Conservation (phyloP, 1,284 basidiomycete species). For the Fomitopsis palustris region DNA sequence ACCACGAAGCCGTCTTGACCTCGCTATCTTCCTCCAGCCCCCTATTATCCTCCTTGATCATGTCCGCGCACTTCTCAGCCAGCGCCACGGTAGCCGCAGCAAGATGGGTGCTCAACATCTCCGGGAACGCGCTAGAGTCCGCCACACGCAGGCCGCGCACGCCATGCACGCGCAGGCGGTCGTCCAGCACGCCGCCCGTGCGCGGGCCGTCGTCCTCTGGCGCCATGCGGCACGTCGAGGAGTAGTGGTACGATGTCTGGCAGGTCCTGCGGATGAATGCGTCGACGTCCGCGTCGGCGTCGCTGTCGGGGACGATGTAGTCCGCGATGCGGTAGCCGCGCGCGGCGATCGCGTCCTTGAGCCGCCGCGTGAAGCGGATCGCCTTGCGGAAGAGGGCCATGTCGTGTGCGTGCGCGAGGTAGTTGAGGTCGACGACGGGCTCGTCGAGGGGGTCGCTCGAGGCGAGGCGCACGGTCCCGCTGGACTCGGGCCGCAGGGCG, state of each 20-base stretch:
- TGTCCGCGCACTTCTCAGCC: background rate
- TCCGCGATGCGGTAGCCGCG: constrained; percentile 29
- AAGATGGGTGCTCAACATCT: constrained; percentile 22
- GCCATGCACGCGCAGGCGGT: constrained; percentile 47
- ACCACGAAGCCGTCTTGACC: too few relatives aligned
- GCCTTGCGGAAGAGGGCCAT: constrained; percentile 18
- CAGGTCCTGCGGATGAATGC: constrained; percentile 22
- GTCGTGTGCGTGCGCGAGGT: constrained; percentile 8
- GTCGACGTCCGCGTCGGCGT: constrained; percentile 23
- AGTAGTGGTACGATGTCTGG: constrained; percentile 33
- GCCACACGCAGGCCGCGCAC: constrained; percentile 35
- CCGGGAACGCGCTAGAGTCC: constrained; percentile 39
- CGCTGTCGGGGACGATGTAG: constrained; percentile 25
- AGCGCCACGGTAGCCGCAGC: background rate
- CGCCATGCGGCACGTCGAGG: constrained; percentile 38
- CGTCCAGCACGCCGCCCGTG: constrained; percentile 33
- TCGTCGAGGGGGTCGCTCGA: constrained; percentile 29
- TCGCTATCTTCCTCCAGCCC: too few relatives aligned
- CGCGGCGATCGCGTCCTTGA: constrained; percentile 23
- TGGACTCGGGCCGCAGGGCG: constrained; percentile 29
- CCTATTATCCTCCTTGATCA: constrained; percentile 4
- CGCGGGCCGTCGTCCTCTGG: constrained; percentile 19
- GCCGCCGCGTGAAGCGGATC: constrained; percentile 21
- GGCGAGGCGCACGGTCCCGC: constrained; percentile 30
- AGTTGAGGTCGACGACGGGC: constrained; percentile 3